Evolutionary conservation across 2,329 filamentous ascomycete genomes (phyloP).

Genomic region (Penicillium sp.): DNA sequence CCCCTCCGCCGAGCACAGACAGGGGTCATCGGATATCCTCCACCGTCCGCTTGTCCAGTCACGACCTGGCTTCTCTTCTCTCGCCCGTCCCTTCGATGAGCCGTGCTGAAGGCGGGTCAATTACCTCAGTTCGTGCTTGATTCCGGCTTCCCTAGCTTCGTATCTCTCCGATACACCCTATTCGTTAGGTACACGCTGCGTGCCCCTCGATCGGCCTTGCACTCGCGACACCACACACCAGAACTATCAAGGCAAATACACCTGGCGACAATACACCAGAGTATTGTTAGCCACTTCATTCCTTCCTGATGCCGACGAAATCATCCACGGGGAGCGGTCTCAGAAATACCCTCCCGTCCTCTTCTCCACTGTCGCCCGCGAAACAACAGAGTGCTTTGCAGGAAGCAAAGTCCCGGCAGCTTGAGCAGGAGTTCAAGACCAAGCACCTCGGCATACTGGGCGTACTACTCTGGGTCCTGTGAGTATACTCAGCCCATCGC

Average conservation of each 20-base stretch:
- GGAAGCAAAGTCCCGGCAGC: conserved; percentile 29
- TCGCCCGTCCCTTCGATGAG: conserved; percentile 9
- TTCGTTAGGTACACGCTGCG: background rate
- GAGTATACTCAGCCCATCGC: conserved; percentile 23
- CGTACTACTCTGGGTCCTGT: conserved; percentile 45
- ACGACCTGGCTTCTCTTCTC: background rate
- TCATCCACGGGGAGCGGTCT: background rate
- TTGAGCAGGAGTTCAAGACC: conserved; percentile 42
- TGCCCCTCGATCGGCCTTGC: background rate
- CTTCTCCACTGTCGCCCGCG: background rate
- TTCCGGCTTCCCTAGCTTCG: conserved; percentile 22
- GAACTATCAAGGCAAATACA: background rate
- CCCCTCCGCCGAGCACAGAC: conserved; percentile 24
- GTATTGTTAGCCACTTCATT: background rate
- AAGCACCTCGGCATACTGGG: conserved; percentile 42
- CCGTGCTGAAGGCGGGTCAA: conserved; percentile 14
- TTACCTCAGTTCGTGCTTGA: conserved; percentile 16
- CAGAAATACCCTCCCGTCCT: conserved; percentile 1
- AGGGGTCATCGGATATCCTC: conserved; percentile 17
- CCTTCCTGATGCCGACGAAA: conserved; percentile 9
- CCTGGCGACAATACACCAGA: background rate
- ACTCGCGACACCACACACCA: background rate
- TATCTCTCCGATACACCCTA: background rate
- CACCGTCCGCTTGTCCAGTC: conserved; percentile 4
- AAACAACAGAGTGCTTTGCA: conserved; percentile 30